Evolutionary conservation across 768 basidiomycete species (phyloP), one percentile per base, ranked within the genome.

Genomic region (Pulveroboletus sp.): DNA sequence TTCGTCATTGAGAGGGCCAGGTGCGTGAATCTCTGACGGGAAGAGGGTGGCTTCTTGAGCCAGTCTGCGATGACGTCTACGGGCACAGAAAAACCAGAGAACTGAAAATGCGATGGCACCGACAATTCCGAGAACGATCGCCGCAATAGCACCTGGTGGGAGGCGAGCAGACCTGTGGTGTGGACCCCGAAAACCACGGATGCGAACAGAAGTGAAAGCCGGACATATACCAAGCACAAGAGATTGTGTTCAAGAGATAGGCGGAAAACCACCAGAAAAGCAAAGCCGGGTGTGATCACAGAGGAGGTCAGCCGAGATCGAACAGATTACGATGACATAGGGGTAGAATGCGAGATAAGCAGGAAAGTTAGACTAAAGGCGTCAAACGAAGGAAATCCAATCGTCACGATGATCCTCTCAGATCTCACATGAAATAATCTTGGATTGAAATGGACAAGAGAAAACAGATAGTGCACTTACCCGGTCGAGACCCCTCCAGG

Each of bases 1-100:
- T 37, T 67, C 66, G 11, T 60, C 57, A 4, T 60, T 55, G 2
- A 67, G 57, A 4, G 63, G 63, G 8, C 57, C 52, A 21, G 55
- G 10, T 2, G 48, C 26, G 18, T 56, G 42, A 33, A 47, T 53
- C 17, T 46, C 52, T 7, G 55, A 49, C 2, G 30, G 38, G n/a
- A 55, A 18, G 21, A 54, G 28, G 6, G 50, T 50, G 37, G 61
- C 49, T 18, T 65, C 65, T 26, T 39, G 59, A 35, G 43, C 39
- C 18, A 67, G 50, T 27, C 49, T 43, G 27, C 59, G 68, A 50
- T 59, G 63, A 26, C 67, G 65, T 45, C 61, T 59, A 26, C 63
- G 61, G 37, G 67, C 65, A n/a, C 66, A 67, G 35, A 65, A 63
- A 15, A 69, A 57, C 67, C 65, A 69, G 4, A 67, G 54, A 33